These are phyloP conservation scores for Noccaea bulbosa DNA, from an alignment of 345 rosid species.

Conservation along the genomic window DNA sequence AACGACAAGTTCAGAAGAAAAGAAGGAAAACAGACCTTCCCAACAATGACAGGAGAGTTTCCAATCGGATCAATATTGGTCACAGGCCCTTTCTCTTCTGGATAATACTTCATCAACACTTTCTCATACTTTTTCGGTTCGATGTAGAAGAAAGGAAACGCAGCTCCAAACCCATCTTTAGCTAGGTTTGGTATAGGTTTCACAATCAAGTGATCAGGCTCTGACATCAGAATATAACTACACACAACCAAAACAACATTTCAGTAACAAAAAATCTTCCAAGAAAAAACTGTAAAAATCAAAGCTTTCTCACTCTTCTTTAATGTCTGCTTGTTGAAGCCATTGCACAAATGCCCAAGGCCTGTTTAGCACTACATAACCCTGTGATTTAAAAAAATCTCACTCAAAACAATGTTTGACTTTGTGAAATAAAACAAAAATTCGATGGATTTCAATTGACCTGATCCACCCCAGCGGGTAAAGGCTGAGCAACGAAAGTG, in stretches of 20 bases:
- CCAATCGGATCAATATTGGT: constrained; percentile 92
- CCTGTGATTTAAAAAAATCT: constrained; percentile 51
- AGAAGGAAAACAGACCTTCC: constrained; percentile 56
- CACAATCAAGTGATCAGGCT: constrained; percentile 93
- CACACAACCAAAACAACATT: constrained; percentile 16
- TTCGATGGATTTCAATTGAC: constrained; percentile 40
- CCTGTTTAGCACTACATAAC: constrained; percentile 91
- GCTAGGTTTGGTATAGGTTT: constrained; percentile 97
- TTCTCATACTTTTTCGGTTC: constrained; percentile 90
- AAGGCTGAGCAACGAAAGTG: constrained; percentile 89
- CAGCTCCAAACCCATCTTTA: constrained; percentile 82
- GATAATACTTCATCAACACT: constrained; percentile 75
- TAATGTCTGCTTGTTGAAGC: constrained; percentile 82
- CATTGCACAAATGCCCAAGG: constrained; percentile 99
- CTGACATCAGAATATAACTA: constrained; percentile 93
- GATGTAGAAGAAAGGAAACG: constrained; percentile 96
- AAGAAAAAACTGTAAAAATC: neutral
- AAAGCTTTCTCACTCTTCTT: constrained; percentile 75
- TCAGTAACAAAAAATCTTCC: neutral
- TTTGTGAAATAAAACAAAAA: neutral
- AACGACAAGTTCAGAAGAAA: neutral
- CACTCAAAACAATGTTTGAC: neutral
- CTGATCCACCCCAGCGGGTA: constrained; percentile 95
- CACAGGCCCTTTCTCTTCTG: constrained; percentile 77
- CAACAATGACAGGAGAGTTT: constrained; percentile 93